Base-by-base conservation (phyloP, 352 stramenopile genomes). In the Phytopythium chamaehyphon region DNA sequence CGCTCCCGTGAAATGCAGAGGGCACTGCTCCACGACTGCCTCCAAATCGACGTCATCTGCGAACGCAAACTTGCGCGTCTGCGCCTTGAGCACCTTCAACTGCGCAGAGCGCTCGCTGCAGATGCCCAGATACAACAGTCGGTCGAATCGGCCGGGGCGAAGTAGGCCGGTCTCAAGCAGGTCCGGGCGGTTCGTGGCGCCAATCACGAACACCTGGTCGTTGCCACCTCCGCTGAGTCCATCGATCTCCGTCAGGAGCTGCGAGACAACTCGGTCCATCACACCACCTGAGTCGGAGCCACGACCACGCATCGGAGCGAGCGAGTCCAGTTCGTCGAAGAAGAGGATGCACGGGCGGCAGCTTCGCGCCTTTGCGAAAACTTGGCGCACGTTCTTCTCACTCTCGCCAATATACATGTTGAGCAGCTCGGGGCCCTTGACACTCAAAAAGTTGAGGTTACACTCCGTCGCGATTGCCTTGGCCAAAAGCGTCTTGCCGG, bases 371-470 rank as follows among this genome's bases (percentile, higher is more conserved):
- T 70, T 96, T 16, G 78, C 78, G 73, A 99, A 99, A 2, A 98
- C 81, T 48, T 93, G 83, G 9, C 96, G 84, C 22, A 99, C 86
- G 58, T 98, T 98, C 35, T 95, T 95, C 71, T 99, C 96, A 40
- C 86, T 98, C 72, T 99, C 96, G 28, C 96, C 96, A 43, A 99
- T 97, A 69, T 98, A 99, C 68, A 96, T 98, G 68, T 98, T 97
- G 36, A 99, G 81, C 38, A 99, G 66, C 65, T 98, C 95, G 1
- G 93, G 93, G 0, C 85, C 95, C 59, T 98, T 98, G 40, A 99
- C 91, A 48, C 89, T 98, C 36, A 99, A 60, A 54, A 99, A 99
- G 43, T 97, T 96, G 42, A 98, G 74, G 18, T 95, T 90, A 66
- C 91, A 98, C 61, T 98, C 94, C 4, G 90, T 98, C 38, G 96